Percentiles rank a stretch among this genome's conserved stretches.
phyloP scores from a whole-genome alignment of 2,329 filamentous ascomycete species.

The Beauveria varroae region DNA sequence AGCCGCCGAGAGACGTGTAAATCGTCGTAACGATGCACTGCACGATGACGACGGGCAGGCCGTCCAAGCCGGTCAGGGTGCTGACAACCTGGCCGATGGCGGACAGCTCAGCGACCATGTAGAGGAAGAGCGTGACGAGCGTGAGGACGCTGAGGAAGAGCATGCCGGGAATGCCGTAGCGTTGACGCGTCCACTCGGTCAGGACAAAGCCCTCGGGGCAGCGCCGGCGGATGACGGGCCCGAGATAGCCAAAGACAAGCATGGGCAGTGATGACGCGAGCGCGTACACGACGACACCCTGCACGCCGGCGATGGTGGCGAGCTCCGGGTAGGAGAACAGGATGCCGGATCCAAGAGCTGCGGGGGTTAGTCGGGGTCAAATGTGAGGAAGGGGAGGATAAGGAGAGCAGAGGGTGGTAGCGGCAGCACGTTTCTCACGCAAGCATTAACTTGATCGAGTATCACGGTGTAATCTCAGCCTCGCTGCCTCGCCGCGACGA shows the following conservation, averaged over 20 bases:
- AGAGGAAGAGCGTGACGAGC: conserved; percentile 73
- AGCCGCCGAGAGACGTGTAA: conserved; percentile 77
- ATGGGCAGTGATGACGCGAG: conserved; percentile 65
- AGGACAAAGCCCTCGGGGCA: conserved; percentile 79
- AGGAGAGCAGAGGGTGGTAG: conserved; percentile 42
- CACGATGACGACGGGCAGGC: conserved; percentile 68
- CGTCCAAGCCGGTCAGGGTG: conserved; percentile 65
- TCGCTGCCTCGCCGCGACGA: conserved; percentile 40
- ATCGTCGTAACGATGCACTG: conserved; percentile 72
- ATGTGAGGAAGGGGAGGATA: conserved; percentile 11
- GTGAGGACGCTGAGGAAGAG: conserved; percentile 72
- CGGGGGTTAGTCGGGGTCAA: conserved; percentile 33
- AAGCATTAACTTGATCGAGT: conserved; percentile 99
- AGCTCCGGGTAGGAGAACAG: conserved; percentile 78
- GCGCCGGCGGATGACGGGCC: conserved; percentile 69
- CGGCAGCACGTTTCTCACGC: conserved; percentile 97
- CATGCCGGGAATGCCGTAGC: conserved; percentile 62
- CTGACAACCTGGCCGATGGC: conserved; percentile 73
- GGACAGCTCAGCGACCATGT: conserved; percentile 80
- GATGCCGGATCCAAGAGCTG: conserved; percentile 77
- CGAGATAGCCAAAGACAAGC: conserved; percentile 65
- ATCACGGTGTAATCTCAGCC: conserved; percentile 94
- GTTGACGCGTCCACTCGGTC: conserved; percentile 75
- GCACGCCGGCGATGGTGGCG: conserved; percentile 69
- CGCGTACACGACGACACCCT: conserved; percentile 71